Conservation (phyloP, 257 asterid genomes). For the Ehretia macrophylla region DNA sequence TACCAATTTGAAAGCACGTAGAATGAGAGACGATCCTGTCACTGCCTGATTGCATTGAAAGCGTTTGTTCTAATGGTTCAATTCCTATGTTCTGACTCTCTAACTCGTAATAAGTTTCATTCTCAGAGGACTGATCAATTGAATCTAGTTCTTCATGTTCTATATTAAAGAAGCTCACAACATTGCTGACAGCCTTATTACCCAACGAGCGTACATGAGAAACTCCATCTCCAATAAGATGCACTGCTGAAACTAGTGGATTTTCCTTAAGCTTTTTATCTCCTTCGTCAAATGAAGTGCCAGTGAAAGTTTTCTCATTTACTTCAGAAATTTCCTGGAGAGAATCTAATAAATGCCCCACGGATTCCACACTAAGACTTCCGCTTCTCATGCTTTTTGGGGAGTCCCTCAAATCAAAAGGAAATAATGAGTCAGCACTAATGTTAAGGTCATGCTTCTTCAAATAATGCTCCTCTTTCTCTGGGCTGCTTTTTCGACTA, state of each 20-base stretch:
- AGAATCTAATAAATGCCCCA: background rate
- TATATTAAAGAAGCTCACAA: constrained; percentile 78
- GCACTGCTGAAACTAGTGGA: constrained; percentile 87
- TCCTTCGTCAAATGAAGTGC: constrained; percentile 35
- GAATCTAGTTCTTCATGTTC: constrained; percentile 49
- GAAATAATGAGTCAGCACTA: background rate
- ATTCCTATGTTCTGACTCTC: constrained; percentile 6
- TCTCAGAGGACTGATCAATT: constrained; percentile 10
- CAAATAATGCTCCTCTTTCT: constrained; percentile 45
- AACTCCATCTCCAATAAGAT: constrained; percentile 87
- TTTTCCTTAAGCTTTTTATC: constrained; percentile 58
- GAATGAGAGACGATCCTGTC: constrained; percentile 35
- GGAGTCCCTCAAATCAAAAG: background rate
- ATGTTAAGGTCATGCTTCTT: constrained; percentile 8
- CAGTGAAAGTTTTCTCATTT: constrained; percentile 45
- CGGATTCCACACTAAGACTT: background rate
- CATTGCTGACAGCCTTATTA: constrained; percentile 85
- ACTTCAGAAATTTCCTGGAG: constrained; percentile 61
- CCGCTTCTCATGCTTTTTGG: background rate
- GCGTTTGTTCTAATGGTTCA: background rate
- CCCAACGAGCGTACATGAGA: constrained; percentile 94
- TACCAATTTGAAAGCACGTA: constrained; percentile 71
- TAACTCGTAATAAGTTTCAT: constrained; percentile 11
- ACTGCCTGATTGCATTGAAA: background rate
- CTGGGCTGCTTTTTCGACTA: constrained; percentile 26